Evolutionary conservation across 139 green algal species (phyloP).

Genomic region (Tetraselmis striata): DNA sequence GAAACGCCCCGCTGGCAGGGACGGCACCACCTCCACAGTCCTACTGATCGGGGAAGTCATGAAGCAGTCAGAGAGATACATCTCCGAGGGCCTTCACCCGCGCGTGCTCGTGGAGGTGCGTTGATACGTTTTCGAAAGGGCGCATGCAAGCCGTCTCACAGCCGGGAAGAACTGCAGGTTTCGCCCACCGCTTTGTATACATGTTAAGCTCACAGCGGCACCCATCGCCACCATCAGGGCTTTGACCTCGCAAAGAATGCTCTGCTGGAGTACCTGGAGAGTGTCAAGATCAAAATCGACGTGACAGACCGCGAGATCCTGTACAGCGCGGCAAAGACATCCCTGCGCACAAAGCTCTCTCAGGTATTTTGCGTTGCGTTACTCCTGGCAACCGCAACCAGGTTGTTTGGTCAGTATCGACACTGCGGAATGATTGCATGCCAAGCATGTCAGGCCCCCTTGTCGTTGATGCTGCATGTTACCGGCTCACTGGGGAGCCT

Average conservation of each 20-base stretch:
- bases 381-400: too few species aligned
- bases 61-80: conserved; percentile 92
- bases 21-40: conserved; percentile 94
- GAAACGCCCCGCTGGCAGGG: conserved; percentile 50
- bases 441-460: too few species aligned
- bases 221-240: conserved; percentile 35
- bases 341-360: conserved; percentile 85
- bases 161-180: too few species aligned
- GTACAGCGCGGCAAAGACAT: conserved; percentile 83
- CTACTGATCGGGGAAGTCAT: conserved; percentile 97
- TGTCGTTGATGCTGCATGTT: too few species aligned
- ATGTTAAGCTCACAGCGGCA: too few species aligned
- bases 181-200: too few species aligned
- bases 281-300: conserved; percentile 65
- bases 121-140: too few species aligned
- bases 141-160: too few species aligned
- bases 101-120: conserved; percentile 84
- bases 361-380: not conserved
- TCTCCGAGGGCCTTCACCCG: conserved; percentile 92
- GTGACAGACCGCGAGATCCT: conserved; percentile 70
- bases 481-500: too few species aligned
- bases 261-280: conserved; percentile 81
- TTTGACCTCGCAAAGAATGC: conserved; percentile 89
- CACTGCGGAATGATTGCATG: too few species aligned
- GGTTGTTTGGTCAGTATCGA: too few species aligned